Percentiles rank a stretch among this genome's conserved stretches.
These are phyloP conservation scores for Cladosporium phlei DNA, from an alignment of 2,329 filamentous ascomycete genomes.

Conservation along the genomic window DNA sequence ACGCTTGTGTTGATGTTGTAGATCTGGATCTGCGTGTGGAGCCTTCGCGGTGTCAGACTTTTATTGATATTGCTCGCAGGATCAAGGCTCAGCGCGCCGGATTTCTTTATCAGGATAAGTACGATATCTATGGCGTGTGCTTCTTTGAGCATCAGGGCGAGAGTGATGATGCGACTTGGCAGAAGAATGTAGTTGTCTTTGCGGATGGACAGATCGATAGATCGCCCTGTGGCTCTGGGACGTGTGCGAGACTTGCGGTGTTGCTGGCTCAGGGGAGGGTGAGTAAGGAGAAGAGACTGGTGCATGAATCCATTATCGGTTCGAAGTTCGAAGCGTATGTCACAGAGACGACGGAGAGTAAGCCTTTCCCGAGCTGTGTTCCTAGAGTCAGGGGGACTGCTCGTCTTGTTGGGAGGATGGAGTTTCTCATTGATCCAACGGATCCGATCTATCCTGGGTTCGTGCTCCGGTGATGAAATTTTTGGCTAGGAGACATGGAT, in stretches of 20 bases:
- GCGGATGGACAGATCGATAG: constrained; percentile 47
- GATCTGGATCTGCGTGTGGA: constrained; percentile 1
- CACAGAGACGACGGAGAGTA: not conserved
- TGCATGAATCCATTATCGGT: constrained; percentile 2
- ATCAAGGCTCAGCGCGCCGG: constrained; percentile 6
- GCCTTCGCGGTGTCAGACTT: constrained; percentile 8
- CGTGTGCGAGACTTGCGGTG: constrained; percentile 29
- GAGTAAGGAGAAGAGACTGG: not conserved
- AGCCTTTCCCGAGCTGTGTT: not conserved
- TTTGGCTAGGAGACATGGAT: not conserved
- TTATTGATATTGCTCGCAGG: constrained; percentile 9
- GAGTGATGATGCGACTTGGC: not conserved
- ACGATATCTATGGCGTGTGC: constrained; percentile 14
- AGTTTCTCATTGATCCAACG: not conserved
- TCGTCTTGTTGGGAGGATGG: not conserved
- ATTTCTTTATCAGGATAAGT: not conserved
- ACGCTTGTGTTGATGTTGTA: constrained; percentile 12
- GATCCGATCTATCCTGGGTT: not conserved
- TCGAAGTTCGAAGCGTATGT: constrained; percentile 3
- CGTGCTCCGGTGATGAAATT: not conserved
- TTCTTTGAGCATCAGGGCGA: constrained; percentile 14
- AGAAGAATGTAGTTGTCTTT: constrained; percentile 23
- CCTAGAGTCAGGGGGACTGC: not conserved
- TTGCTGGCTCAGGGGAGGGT: constrained; percentile 2
- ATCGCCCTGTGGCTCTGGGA: constrained; percentile 32